Percentiles rank a stretch among this genome's conserved stretches.
phyloP scores from a whole-genome alignment of 2,329 filamentous ascomycete species.

The Davidsoniella neocaledoniae region DNA sequence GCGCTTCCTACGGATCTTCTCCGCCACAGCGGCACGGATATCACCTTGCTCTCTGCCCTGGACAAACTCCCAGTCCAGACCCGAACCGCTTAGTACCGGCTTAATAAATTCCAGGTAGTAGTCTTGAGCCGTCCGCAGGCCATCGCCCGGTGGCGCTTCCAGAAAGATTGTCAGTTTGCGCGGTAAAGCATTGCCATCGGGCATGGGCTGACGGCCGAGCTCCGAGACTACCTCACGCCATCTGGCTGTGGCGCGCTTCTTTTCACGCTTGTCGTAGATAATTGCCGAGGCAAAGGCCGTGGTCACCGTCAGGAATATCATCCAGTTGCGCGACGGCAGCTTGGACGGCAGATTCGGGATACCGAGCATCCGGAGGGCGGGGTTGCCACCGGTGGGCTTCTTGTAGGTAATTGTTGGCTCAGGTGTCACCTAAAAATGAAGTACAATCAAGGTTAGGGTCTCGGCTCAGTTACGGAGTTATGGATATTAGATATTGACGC shows the following conservation, averaged over 20 bases:
- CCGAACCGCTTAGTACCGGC: constrained; percentile 74
- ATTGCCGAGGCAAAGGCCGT: constrained; percentile 64
- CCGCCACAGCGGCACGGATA: constrained; percentile 69
- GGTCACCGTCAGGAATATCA: constrained; percentile 77
- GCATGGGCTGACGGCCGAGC: constrained; percentile 60
- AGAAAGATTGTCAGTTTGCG: constrained; percentile 77
- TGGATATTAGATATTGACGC: not conserved
- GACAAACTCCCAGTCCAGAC: constrained; percentile 89
- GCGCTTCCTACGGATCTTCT: constrained; percentile 61
- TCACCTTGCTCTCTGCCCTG: constrained; percentile 90
- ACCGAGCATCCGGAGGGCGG: constrained; percentile 63
- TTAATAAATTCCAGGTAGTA: constrained; percentile 95
- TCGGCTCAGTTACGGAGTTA: too few species aligned
- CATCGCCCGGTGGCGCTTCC: constrained; percentile 72
- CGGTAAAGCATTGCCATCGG: constrained; percentile 50
- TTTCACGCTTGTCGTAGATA: constrained; percentile 84
- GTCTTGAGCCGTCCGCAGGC: constrained; percentile 68
- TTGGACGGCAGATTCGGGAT: constrained; percentile 68
- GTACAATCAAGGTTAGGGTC: constrained; percentile 3
- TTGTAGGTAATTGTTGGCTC: constrained; percentile 6
- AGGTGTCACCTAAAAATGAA: not conserved
- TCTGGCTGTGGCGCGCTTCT: constrained; percentile 66
- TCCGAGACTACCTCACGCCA: constrained; percentile 79
- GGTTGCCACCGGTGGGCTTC: constrained; percentile 32
- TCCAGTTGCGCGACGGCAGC: constrained; percentile 91